phyloP scores from a whole-genome alignment of 306 rosid genomes.

The Vigna radiata region DNA sequence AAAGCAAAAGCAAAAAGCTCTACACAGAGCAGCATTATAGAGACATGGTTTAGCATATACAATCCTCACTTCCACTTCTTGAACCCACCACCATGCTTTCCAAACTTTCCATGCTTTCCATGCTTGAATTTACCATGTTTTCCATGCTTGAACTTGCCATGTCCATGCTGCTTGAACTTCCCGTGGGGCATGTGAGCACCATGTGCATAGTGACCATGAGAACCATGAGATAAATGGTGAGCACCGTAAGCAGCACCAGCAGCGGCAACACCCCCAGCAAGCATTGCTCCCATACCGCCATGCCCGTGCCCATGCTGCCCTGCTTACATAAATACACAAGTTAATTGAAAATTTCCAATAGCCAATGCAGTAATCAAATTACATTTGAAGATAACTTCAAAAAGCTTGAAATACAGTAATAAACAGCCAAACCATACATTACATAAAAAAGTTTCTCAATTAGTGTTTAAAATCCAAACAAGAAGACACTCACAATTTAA shows the following conservation, averaged over 20 bases:
- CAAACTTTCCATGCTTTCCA: conserved; percentile 48
- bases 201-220: conserved; percentile 28
- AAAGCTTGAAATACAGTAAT: conserved; percentile 8
- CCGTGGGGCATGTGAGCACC: conserved; percentile 48
- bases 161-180: conserved; percentile 42
- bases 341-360: conserved; percentile 4
- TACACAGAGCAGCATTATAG: background rate
- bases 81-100: conserved; percentile 54
- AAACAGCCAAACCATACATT: conserved; percentile 1
- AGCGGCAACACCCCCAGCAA: conserved; percentile 87
- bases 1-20: conserved; percentile 37
- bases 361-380: conserved; percentile 1
- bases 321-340: conserved; percentile 31
- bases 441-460: too few species aligned
- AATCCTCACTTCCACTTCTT: conserved; percentile 58
- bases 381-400: background rate
- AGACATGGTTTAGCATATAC: conserved; percentile 14
- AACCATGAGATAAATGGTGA: conserved; percentile 44
- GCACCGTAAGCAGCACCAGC: conserved; percentile 77
- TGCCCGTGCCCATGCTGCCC: conserved; percentile 57
- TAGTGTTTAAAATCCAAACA: conserved; percentile 4
- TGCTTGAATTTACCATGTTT: conserved; percentile 44
- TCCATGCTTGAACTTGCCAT: conserved; percentile 45
- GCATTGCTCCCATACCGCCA: conserved; percentile 65
- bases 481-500: conserved; percentile 1